Evolutionary conservation across 345 rosid genomes (phyloP), one percentile per base, ranked within the genome.

Genomic region (Moricandia arvensis): DNA sequence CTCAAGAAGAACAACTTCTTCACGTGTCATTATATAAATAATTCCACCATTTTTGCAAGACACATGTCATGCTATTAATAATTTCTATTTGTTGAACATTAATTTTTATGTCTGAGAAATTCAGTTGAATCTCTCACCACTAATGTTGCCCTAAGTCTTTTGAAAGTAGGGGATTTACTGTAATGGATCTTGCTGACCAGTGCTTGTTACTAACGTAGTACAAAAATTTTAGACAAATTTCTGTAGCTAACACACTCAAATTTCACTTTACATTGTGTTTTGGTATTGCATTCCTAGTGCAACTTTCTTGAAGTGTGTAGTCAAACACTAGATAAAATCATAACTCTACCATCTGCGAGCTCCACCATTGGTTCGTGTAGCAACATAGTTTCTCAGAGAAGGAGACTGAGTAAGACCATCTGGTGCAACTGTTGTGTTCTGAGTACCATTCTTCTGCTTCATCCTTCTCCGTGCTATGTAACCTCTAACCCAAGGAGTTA

Each of bases 401-500:
- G 96, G 96, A 18, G 98, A 94, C 66, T 90, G 91, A 0, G 89
- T 81, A 59, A 94, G 97, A 29, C 88, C 90, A 75, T 85, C 86
- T 2, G 97, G 98, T 8, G 95, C 93, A 37, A 94, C 89, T 5
- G 89, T 90, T 6, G 86, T 87, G 75, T 90, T 90, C 59, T 81
- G 97, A 34, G 82, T 85, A 69, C 90, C 91, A 74, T 87, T 90
- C 84, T 89, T 90, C 79, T 83, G 91, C 72, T 86, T 89, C 89
- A 94, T 87, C 76, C 91, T 90, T 80, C 95, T 87, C 71, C 91
- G 80, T 62, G 98, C 98, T 16, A 87, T 68, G 79, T 87, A 87
- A 35, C 95, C 97, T 80, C 93, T 77, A 59, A 94, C 68, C 97
- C 98, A 94, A 13, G 98, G 98, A 5, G 98, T 91, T 21, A 94